A percentile compares a stretch with the other conserved stretches of the same genome.
These are phyloP conservation scores for Naganishia cerealis DNA, from an alignment of 1,284 basidiomycete genomes.

Conservation along the genomic window DNA sequence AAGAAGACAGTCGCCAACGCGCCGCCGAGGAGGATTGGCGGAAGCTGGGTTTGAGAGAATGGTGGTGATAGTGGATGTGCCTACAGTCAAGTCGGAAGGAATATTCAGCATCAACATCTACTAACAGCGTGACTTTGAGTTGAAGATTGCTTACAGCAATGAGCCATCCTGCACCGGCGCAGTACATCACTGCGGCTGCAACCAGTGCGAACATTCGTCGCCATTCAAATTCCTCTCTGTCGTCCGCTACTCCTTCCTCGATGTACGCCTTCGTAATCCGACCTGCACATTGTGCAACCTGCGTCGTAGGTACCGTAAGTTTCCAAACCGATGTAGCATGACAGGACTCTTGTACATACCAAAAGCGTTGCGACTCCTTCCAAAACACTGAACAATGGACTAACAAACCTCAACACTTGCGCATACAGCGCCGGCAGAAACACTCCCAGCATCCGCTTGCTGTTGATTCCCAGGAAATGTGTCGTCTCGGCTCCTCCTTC, in stretches of 20 bases:
- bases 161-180: constrained; percentile 48
- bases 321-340: neutral
- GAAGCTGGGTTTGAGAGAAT: constrained; percentile 40
- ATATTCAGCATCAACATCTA: neutral
- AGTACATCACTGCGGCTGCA: constrained; percentile 50
- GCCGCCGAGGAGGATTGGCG: constrained; percentile 51
- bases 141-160: constrained; percentile 40
- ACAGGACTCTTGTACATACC: constrained; percentile 2
- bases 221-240: constrained; percentile 52
- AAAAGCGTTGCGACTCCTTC: constrained; percentile 45
- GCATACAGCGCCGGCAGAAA: constrained; percentile 52
- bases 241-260: constrained; percentile 42
- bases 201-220: constrained; percentile 51
- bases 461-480: constrained; percentile 15
- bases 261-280: constrained; percentile 54
- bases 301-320: neutral
- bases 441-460: constrained; percentile 43
- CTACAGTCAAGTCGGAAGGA: neutral
- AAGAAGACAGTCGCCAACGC: constrained; percentile 61
- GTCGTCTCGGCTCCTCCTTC: neutral
- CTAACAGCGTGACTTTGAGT: neutral
- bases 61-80: constrained; percentile 40
- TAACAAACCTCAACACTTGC: constrained; percentile 49
- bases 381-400: constrained; percentile 53
- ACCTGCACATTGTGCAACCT: constrained; percentile 53